Base-by-base conservation (phyloP, 805 yeast genomes). In the Jamesozyma rosinii region DNA sequence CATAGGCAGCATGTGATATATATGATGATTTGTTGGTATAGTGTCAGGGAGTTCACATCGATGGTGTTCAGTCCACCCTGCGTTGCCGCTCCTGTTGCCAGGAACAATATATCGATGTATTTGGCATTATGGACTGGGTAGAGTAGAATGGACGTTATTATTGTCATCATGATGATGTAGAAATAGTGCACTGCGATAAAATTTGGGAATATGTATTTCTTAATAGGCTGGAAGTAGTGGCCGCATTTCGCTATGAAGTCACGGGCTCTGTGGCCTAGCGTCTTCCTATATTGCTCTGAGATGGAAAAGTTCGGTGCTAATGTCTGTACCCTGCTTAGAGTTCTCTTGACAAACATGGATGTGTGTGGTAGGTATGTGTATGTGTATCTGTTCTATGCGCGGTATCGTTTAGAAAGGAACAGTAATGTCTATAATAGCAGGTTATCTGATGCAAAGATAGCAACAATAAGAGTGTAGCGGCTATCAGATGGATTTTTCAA, bases 1-100 rank as follows among this genome's bases (percentile, higher is more conserved):
- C 94, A 75, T 18, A 87, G 52, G 49, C 77, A 69, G 24, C 89
- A 65, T 2, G 77, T 46, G 11, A 84, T 49, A 57, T 81, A 86
- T 2, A 90, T 62, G 9, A 74, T 68, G 14, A 88, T 74, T 58
- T 90, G 97, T 62, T 92, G 98, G 65, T 81, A 90, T 37, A 83
- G 59, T 0, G 71, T 64, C 44, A 89, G 50, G 0, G 68, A 63
- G 58, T 86, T 86, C 32, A 81, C 49, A 52, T 87, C 77, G 20
- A 85, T 69, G 0, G 96, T 82, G 58, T 87, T 88, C 43, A 92
- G 66, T 0, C 99, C 99, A 0, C 96, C 95, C 58, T 90, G 96
- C 1, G 97, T 87, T 1, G 81, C 65, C 0, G 92, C 78, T 10
- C 95, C 90, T 10, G 80, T 68, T 0, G 88, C 74, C 43, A 85